Conservation (phyloP, 2,329 filamentous ascomycete genomes). For the Xylariaceae sp. region DNA sequence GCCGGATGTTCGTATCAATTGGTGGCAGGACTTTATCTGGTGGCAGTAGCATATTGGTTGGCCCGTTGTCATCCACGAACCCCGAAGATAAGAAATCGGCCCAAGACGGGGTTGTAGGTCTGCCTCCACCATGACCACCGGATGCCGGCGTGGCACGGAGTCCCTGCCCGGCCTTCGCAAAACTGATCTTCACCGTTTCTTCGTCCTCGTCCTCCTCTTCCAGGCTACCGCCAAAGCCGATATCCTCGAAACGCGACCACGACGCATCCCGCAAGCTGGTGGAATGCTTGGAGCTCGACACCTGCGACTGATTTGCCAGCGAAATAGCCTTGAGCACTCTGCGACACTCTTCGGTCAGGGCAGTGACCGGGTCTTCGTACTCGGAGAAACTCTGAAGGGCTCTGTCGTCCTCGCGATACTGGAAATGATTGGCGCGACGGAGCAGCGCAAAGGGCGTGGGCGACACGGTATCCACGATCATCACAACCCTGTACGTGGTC, state of each 20-base stretch:
- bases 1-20: slow-evolving; percentile 65
- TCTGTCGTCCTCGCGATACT: slow-evolving; percentile 83
- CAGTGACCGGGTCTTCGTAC: slow-evolving; percentile 81
- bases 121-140: slow-evolving; percentile 59
- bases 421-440: slow-evolving; percentile 86
- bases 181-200: slow-evolving; percentile 40
- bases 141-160: slow-evolving; percentile 64
- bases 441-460: slow-evolving; percentile 89
- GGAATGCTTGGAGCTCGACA: slow-evolving; percentile 63
- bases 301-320: slow-evolving; percentile 77
- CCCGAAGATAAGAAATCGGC: slow-evolving; percentile 94
- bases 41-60: slow-evolving; percentile 70
- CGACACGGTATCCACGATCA: slow-evolving; percentile 94
- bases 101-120: slow-evolving; percentile 96
- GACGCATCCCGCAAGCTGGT: slow-evolving; percentile 77
- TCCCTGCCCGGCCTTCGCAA: slow-evolving; percentile 36
- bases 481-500: slow-evolving; percentile 81
- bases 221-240: slow-evolving; percentile 76
- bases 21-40: slow-evolving; percentile 88
- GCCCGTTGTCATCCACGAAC: slow-evolving; percentile 70
- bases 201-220: slow-evolving; percentile 67
- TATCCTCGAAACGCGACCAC: slow-evolving; percentile 94
- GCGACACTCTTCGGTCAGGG: slow-evolving; percentile 88
- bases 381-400: slow-evolving; percentile 82
- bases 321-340: slow-evolving; percentile 87